A percentile compares a stretch with the other conserved stretches of the same genome.
These are phyloP conservation scores for Myrica gale DNA, from an alignment of 306 rosid species.

Conservation along the genomic window DNA sequence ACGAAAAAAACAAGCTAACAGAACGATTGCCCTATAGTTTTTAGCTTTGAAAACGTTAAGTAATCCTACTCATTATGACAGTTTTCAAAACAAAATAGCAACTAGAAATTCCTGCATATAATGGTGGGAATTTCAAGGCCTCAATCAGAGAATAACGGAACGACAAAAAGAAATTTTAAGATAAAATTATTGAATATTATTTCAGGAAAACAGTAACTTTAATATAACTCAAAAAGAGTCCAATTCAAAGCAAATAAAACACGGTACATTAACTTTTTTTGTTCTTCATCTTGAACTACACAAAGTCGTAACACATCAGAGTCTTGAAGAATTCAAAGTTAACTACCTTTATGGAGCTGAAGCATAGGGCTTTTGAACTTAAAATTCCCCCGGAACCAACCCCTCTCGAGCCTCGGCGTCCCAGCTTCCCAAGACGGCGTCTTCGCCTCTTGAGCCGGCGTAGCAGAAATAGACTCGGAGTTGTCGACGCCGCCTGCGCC, in stretches of 20 bases:
- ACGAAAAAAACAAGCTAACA: too few relatives aligned
- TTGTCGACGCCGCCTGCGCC: constrained; percentile 33
- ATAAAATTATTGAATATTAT: neutral
- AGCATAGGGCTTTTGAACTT: constrained; percentile 86
- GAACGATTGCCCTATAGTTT: too few relatives aligned
- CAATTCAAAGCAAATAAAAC: neutral
- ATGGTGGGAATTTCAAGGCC: neutral
- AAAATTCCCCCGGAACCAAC: constrained; percentile 78
- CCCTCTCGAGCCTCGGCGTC: constrained; percentile 62
- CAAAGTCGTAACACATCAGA: neutral
- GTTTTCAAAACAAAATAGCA: neutral
- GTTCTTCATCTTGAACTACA: neutral
- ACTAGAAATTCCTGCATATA: neutral
- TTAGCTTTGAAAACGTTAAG: neutral
- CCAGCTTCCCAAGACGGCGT: constrained; percentile 49
- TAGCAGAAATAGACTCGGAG: constrained; percentile 10
- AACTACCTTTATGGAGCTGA: constrained; percentile 87
- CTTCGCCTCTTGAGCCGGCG: constrained; percentile 37
- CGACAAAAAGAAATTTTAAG: neutral
- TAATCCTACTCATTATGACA: neutral
- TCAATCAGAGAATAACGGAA: neutral
- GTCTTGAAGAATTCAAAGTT: neutral
- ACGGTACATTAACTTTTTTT: neutral
- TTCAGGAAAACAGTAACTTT: neutral
- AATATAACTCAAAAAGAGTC: neutral